Conservation (phyloP, 2,329 filamentous ascomycete genomes). For the Botrytis squamosa region DNA sequence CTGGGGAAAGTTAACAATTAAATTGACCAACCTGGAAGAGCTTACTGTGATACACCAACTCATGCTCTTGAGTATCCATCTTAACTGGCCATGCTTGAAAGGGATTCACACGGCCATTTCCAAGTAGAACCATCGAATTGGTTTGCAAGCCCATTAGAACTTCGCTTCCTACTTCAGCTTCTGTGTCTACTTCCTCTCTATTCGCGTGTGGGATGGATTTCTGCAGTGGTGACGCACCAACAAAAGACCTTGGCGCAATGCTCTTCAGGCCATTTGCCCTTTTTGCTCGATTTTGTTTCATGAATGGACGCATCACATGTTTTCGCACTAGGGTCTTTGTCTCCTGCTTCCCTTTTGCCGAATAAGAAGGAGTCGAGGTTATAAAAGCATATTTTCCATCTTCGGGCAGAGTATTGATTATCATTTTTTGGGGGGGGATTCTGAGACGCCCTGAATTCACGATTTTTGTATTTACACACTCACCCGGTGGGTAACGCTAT, state of each 20-base stretch:
- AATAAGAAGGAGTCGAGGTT: background rate
- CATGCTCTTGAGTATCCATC: background rate
- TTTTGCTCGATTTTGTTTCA: slow-evolving; percentile 11
- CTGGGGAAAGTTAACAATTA: background rate
- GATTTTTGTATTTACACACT: background rate
- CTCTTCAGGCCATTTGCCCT: slow-evolving; percentile 5
- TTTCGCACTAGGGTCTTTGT: slow-evolving; percentile 4
- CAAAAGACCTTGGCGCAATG: background rate
- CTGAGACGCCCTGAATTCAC: background rate
- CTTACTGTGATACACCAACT: slow-evolving; percentile 9
- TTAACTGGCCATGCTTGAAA: slow-evolving; percentile 6
- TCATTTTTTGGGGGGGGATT: background rate
- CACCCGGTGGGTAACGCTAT: background rate
- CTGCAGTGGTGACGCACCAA: background rate
- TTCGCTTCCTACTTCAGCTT: background rate
- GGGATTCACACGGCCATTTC: background rate
- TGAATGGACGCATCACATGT: slow-evolving; percentile 18
- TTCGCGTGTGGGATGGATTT: background rate
- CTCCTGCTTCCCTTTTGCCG: slow-evolving; percentile 6
- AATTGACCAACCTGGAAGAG: background rate
- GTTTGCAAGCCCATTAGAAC: background rate
- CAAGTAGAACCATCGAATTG: background rate
- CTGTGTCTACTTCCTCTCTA: background rate
- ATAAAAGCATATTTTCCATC: slow-evolving; percentile 11
- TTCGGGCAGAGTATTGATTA: background rate